Conservation (phyloP, 257 asterid genomes). For the Buddleja alternifolia region DNA sequence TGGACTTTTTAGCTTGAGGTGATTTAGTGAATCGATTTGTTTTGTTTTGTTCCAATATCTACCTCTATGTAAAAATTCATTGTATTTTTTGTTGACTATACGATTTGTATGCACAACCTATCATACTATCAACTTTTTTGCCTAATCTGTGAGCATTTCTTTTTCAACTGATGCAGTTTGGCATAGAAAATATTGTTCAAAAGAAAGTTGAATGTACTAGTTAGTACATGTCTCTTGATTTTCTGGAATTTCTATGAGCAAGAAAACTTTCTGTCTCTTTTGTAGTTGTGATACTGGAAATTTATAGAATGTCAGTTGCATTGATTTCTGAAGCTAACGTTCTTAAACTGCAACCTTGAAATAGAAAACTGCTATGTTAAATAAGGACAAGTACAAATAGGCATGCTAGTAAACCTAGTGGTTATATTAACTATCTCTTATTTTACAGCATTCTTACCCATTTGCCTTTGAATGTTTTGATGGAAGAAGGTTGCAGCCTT, state of each 20-base stretch:
- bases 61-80: neutral
- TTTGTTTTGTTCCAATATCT: neutral
- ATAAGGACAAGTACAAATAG: constrained; percentile 11
- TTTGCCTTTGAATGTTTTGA: constrained; percentile 16
- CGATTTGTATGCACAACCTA: neutral
- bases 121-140: constrained; percentile 1
- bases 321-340: constrained; percentile 1
- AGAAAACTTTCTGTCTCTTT: constrained; percentile 17
- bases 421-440: neutral
- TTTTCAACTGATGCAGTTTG: neutral
- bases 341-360: constrained; percentile 19
- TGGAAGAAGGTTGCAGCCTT: constrained; percentile 29
- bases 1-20: constrained; percentile 8
- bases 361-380: constrained; percentile 1
- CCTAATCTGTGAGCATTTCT: neutral
- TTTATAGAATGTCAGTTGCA: constrained; percentile 13
- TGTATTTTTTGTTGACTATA: neutral
- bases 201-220: neutral
- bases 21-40: neutral
- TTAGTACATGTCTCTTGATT: constrained; percentile 2
- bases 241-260: constrained; percentile 10
- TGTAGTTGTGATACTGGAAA: neutral
- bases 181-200: neutral
- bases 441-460: neutral
- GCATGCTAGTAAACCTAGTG: constrained; percentile 15